Evolutionary conservation across 331 rosid genomes (phyloP).

Genomic region (Prunus yedoensis): DNA sequence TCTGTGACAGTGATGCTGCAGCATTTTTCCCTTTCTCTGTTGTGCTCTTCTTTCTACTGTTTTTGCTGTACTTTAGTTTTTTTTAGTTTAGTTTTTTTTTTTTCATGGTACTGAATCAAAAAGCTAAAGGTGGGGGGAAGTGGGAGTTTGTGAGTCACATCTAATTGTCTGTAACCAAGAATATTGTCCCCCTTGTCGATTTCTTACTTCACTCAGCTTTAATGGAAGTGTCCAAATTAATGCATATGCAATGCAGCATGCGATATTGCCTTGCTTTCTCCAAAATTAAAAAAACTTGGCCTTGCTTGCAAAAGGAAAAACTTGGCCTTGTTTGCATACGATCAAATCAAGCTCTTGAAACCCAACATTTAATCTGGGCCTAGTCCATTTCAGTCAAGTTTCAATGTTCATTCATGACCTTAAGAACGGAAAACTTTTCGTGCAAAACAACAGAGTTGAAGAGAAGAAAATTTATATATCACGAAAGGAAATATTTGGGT

Average conservation of each 20-base stretch:
- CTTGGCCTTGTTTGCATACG: background rate
- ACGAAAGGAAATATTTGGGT: background rate
- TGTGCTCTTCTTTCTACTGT: slow-evolving; percentile 47
- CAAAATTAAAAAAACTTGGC: background rate
- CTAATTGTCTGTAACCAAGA: slow-evolving; percentile 54
- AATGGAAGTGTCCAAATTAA: background rate
- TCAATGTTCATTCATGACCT: background rate
- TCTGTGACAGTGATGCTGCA: slow-evolving; percentile 12
- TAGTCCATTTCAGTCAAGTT: background rate
- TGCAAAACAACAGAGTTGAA: background rate
- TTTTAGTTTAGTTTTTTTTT: background rate
- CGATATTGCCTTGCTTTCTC: background rate
- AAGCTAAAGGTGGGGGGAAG: slow-evolving; percentile 40
- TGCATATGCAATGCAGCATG: too few relatives aligned
- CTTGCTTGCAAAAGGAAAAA: background rate
- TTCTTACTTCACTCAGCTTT: background rate
- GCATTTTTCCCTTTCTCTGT: slow-evolving; percentile 32
- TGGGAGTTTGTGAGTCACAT: slow-evolving; percentile 22
- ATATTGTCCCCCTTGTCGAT: slow-evolving; percentile 42
- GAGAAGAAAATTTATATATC: background rate
- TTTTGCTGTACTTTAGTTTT: slow-evolving; percentile 25
- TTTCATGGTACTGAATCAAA: slow-evolving; percentile 60
- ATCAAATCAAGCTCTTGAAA: background rate
- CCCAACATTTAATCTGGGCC: background rate
- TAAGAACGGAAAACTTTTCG: background rate